Percentiles rank a stretch among this genome's conserved stretches.
phyloP scores from a whole-genome alignment of 2,329 filamentous ascomycete genomes.

The Sporothrix curviconia region DNA sequence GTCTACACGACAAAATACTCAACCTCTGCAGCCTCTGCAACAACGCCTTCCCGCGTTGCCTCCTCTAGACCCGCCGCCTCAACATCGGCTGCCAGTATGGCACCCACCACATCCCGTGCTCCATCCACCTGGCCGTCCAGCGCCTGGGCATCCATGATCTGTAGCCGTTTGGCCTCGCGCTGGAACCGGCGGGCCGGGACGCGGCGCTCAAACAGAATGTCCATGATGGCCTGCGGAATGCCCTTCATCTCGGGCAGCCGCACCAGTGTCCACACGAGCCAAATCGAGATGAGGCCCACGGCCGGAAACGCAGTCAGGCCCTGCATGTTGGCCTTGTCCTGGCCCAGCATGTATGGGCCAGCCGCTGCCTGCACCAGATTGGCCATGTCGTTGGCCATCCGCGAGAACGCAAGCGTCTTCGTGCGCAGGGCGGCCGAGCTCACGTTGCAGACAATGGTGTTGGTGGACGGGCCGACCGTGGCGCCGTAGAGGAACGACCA shows the following conservation, averaged over 20 bases:
- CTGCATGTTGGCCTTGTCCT: constrained; percentile 17
- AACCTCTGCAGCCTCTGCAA: neutral
- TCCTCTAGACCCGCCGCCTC: too few relatives aligned
- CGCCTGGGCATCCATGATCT: neutral
- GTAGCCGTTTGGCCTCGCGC: constrained; percentile 1
- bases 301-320: constrained; percentile 20
- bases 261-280: constrained; percentile 16
- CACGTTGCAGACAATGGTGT: constrained; percentile 20
- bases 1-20: neutral
- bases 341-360: constrained; percentile 21
- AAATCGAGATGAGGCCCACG: constrained; percentile 6
- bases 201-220: constrained; percentile 17
- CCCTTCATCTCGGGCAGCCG: constrained; percentile 18
- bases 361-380: constrained; percentile 19
- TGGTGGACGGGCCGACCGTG: constrained; percentile 17
- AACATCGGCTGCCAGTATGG: too few relatives aligned
- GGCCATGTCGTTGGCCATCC: constrained; percentile 18
- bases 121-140: neutral
- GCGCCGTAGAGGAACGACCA: constrained; percentile 32
- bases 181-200: constrained; percentile 12
- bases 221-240: constrained; percentile 20
- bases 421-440: constrained; percentile 18
- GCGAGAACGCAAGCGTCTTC: constrained; percentile 19
- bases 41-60: too few relatives aligned
- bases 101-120: too few relatives aligned